Base-by-base conservation (phyloP, 1,284 basidiomycete genomes). In the Cutaneotrichosporon sp. region DNA sequence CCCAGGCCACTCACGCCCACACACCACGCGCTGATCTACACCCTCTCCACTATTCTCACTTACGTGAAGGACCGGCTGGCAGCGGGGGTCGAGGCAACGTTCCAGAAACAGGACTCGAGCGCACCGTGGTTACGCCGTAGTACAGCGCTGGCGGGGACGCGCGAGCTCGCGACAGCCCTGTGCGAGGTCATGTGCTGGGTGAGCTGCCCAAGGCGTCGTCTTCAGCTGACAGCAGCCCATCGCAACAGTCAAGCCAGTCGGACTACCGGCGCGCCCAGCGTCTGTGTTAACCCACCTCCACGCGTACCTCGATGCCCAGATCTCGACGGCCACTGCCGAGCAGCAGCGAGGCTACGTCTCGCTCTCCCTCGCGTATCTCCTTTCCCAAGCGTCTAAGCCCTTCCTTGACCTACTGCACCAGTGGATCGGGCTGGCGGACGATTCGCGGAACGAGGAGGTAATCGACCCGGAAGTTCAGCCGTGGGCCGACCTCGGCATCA, bases 401-500 rank as follows among this genome's bases (percentile, higher is more conserved):
- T 65, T 68, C 27, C 54, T 74, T 2, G 48, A 25, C 9, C 54
- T 68, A 7, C 57, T 74, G 5, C 65, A 70, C 22, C 51, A 61
- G n/a, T 74, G 72, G 72, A 45, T 72, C 12, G 72, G 72, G 1
- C 50, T 71, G 1, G 37, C 53, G 7, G 57, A 62, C 31, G 54
- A 60, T 11, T 32, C 55, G 3, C 47, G 49, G 2, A 41, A 46
- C 9, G 63, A 68, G 19, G 64, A 65, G 31, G 62, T 63, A 25
- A n/a, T 25, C 2, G 59, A 66, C 34, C 52, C 61, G 2, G 45
- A 46, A 4, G 51, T 59, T 0, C 71, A 74, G 51, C 70, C 68
- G 6, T 74, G 71, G 71, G 42, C 58, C 0, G 71, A 72, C 48
- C 52, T 74, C 6, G 71, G 72, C n/a, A 67, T 71, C 31, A 67